Conservation (phyloP, 2,329 filamentous ascomycete species). For the Thielaviopsis ethacetica region DNA sequence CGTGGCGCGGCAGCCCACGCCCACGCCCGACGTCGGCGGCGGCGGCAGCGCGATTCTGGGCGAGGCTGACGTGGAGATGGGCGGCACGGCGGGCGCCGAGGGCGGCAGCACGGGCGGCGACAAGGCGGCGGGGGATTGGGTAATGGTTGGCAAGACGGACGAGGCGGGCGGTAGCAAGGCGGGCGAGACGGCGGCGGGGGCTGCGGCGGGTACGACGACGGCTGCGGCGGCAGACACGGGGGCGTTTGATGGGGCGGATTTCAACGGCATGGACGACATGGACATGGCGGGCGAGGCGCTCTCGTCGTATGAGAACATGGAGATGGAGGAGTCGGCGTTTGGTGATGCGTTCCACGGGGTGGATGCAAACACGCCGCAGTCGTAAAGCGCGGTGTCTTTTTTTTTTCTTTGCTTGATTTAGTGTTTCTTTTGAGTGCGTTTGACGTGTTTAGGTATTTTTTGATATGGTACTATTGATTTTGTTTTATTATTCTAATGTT, state of each 20-base stretch:
- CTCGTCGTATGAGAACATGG: constrained; percentile 46
- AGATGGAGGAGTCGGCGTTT: constrained; percentile 67
- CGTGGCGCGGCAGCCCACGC: constrained; percentile 30
- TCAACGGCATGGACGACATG: constrained; percentile 45
- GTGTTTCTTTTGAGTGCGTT: not conserved
- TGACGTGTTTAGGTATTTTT: too few relatives aligned
- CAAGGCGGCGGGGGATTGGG: constrained; percentile 53
- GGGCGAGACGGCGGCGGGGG: constrained; percentile 1
- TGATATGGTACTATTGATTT: too few relatives aligned
- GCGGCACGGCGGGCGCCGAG: constrained; percentile 39
- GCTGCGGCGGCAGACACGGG: constrained; percentile 6
- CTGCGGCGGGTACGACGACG: not conserved
- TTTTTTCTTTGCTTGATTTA: not conserved
- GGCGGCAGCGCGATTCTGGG: constrained; percentile 38
- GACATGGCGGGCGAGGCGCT: constrained; percentile 59
- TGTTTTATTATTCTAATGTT: too few relatives aligned
- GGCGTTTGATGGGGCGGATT: constrained; percentile 41
- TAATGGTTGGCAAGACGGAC: constrained; percentile 52
- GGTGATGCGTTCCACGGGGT: constrained; percentile 66
- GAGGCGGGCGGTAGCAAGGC: constrained; percentile 24
- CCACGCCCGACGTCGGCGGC: constrained; percentile 29
- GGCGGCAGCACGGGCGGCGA: constrained; percentile 16
- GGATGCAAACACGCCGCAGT: constrained; percentile 21
- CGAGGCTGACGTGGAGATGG: constrained; percentile 50
- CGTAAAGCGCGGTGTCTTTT: constrained; percentile 15